These are phyloP conservation scores for Yamadazyma sp. DNA, from an alignment of 1,139 yeast species.

Conservation along the genomic window DNA sequence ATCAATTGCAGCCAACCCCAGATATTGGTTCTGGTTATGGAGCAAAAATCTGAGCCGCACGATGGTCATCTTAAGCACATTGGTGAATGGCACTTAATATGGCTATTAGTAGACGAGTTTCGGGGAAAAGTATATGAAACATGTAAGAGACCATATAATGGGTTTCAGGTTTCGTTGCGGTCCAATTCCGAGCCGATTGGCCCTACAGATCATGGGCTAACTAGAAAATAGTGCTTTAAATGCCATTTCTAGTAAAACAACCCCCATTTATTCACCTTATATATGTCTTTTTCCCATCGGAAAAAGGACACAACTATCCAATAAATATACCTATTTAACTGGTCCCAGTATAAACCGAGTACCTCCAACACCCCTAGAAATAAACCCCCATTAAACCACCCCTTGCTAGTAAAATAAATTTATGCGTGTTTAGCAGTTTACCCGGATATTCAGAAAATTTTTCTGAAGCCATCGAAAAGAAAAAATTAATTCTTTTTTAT, in stretches of 20 bases:
- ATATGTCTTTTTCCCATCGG: background rate
- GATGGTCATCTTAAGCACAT: conserved; percentile 30
- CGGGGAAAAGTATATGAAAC: background rate
- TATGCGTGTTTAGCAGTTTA: conserved; percentile 17
- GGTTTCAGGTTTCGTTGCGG: no score
- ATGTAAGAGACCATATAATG: background rate
- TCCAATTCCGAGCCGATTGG: background rate
- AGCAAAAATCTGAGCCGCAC: conserved; percentile 30
- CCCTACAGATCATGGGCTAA: background rate
- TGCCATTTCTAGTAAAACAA: background rate
- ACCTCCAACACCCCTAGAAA: background rate
- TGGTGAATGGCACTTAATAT: background rate
- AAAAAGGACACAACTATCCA: background rate
- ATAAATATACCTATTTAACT: no score
- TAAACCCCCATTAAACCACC: background rate
- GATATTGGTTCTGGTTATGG: conserved; percentile 4
- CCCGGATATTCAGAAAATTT: conserved; percentile 20
- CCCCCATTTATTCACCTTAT: background rate
- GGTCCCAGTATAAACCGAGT: background rate
- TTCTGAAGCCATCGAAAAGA: conserved; percentile 11
- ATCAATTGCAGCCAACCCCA: conserved; percentile 1
- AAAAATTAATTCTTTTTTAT: conserved; percentile 7
- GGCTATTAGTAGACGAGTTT: background rate
- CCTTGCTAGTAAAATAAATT: conserved; percentile 6
- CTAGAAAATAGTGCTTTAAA: background rate